Conservation (phyloP, 2,329 filamentous ascomycete species). For the Volutella citrinella region DNA sequence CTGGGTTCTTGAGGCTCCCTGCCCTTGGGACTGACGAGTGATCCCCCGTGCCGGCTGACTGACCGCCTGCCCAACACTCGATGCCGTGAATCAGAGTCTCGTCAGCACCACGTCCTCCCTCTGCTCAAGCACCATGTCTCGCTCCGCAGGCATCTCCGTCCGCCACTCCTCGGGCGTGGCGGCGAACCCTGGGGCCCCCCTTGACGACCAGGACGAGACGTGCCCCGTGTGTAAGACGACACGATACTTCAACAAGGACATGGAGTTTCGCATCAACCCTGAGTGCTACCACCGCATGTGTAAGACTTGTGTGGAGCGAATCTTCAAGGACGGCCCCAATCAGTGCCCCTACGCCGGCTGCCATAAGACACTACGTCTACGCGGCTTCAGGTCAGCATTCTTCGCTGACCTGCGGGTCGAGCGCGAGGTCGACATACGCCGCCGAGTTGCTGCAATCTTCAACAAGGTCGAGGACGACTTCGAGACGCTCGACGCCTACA, state of each 20-base stretch:
- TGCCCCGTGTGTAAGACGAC: constrained; percentile 98
- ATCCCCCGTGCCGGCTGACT: too few species aligned
- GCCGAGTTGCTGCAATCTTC: constrained; percentile 75
- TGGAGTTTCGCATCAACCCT: constrained; percentile 94
- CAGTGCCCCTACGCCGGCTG: constrained; percentile 91
- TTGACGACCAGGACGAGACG: constrained; percentile 57
- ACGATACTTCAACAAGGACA: constrained; percentile 89
- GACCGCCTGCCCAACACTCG: constrained; percentile 11
- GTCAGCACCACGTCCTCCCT: background rate
- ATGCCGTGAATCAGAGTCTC: constrained; percentile 7
- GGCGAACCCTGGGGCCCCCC: constrained; percentile 10
- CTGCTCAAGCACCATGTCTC: constrained; percentile 25
- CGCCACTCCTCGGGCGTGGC: constrained; percentile 21
- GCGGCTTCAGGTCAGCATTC: constrained; percentile 81
- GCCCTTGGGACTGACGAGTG: too few species aligned
- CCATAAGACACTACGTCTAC: constrained; percentile 79
- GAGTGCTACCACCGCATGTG: constrained; percentile 99
- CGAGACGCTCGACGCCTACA: constrained; percentile 76
- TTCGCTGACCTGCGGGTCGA: constrained; percentile 87
- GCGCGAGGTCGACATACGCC: constrained; percentile 88
- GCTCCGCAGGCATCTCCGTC: constrained; percentile 26
- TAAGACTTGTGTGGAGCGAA: constrained; percentile 88
- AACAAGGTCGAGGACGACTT: constrained; percentile 92
- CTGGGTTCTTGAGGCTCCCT: too few species aligned
- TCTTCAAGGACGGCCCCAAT: constrained; percentile 88